phyloP scores from a whole-genome alignment of 1,139 yeast species.

The Saccharomyces hybrid region DNA sequence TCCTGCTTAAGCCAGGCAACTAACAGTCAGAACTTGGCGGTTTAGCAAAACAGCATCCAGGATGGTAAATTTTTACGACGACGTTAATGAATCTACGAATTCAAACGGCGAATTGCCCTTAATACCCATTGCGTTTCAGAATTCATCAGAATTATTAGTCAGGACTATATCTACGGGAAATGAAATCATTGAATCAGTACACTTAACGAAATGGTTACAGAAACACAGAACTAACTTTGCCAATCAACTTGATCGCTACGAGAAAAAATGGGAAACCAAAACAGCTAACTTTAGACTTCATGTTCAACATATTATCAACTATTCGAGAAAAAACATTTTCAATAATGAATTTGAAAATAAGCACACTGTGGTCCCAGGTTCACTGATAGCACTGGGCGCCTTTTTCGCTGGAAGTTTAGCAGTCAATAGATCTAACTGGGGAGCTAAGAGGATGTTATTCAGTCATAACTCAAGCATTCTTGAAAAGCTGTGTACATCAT shows the following conservation, averaged over 20 bases:
- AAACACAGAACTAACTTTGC: constrained; percentile 11
- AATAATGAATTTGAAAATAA: constrained; percentile 16
- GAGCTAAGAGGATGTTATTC: constrained; percentile 6
- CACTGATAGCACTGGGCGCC: constrained; percentile 21
- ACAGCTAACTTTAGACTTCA: neutral
- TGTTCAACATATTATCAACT: constrained; percentile 9
- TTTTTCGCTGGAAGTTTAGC: constrained; percentile 23
- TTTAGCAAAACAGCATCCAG: neutral
- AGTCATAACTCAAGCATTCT: constrained; percentile 9
- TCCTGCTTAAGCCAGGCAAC: neutral
- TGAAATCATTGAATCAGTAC: constrained; percentile 17
- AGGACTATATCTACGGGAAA: constrained; percentile 22
- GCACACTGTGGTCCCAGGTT: constrained; percentile 19
- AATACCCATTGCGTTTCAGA: neutral
- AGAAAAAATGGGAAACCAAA: neutral
- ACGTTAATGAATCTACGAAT: neutral
- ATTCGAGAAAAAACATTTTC: constrained; percentile 16
- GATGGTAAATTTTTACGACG: constrained; percentile 2
- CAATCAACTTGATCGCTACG: neutral
- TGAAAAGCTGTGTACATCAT: constrained; percentile 16
- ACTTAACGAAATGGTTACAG: constrained; percentile 15
- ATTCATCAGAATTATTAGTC: constrained; percentile 1
- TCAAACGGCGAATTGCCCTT: neutral
- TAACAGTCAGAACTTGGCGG: neutral
- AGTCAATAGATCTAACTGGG: constrained; percentile 22